phyloP scores from a whole-genome alignment of 768 basidiomycete species.

The Leccinum uliginosum region DNA sequence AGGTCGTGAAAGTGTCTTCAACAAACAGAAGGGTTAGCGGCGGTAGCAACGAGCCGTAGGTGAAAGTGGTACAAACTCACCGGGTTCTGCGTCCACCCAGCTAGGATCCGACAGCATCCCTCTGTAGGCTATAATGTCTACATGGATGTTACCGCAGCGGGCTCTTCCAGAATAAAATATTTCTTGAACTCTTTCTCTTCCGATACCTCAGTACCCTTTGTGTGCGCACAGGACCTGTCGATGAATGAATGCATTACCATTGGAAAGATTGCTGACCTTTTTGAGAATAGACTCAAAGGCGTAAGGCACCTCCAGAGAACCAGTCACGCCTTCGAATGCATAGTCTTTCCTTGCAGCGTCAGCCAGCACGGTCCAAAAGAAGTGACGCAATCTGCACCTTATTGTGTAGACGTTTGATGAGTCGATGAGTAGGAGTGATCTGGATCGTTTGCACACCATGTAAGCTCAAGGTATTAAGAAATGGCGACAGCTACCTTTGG shows the following conservation, averaged over 20 bases:
- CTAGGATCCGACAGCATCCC: background rate
- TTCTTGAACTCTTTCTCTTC: conserved; percentile 16
- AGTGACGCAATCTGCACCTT: too few species aligned
- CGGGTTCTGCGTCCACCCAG: conserved; percentile 8
- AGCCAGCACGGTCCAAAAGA: too few species aligned
- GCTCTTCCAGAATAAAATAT: conserved; percentile 10
- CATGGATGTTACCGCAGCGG: conserved; percentile 10
- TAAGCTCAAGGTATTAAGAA: too few species aligned
- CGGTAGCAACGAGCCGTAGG: background rate
- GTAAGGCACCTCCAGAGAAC: conserved; percentile 6
- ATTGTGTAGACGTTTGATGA: too few species aligned
- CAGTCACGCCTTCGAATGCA: conserved; percentile 10
- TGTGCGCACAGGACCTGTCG: background rate
- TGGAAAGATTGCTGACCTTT: background rate
- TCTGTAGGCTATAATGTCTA: conserved; percentile 15
- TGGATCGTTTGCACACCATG: too few species aligned
- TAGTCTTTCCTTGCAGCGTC: conserved; percentile 1
- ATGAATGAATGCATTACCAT: background rate
- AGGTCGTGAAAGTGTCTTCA: conserved; percentile 7
- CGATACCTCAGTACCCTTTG: conserved; percentile 10
- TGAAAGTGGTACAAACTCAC: background rate
- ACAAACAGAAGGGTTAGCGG: background rate
- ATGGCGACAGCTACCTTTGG: too few species aligned
- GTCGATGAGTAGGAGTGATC: too few species aligned
- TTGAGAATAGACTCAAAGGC: conserved; percentile 11